Evolutionary conservation across 768 basidiomycete genomes (phyloP).

Genomic region (Trichaptum fuscoviolaceum): DNA sequence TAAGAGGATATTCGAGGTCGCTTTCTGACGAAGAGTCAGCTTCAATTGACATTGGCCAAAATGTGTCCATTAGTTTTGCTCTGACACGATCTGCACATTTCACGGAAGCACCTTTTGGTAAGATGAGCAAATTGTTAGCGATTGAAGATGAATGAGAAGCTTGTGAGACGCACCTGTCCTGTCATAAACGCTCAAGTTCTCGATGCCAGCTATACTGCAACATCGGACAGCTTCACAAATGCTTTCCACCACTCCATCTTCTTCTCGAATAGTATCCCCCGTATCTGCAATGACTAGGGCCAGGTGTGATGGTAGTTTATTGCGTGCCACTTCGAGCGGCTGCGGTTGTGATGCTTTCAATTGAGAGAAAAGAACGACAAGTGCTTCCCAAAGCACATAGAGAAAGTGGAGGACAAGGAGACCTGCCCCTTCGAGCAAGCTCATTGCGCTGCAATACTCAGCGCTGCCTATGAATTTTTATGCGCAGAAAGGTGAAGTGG

Average conservation of each 20-base stretch:
- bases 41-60: not conserved
- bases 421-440: constrained; percentile 39
- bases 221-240: constrained; percentile 49
- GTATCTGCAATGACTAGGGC: constrained; percentile 54
- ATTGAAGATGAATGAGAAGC: not conserved
- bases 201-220: constrained; percentile 60
- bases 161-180: constrained; percentile 46
- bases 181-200: constrained; percentile 67
- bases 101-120: constrained; percentile 34
- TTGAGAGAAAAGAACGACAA: constrained; percentile 32
- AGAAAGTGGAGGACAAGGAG: constrained; percentile 55
- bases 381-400: constrained; percentile 32
- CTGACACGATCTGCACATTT: constrained; percentile 18
- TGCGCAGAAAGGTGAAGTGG: not conserved
- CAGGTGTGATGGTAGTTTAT: constrained; percentile 59
- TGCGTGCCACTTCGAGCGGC: constrained; percentile 46
- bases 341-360: constrained; percentile 37
- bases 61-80: not conserved
- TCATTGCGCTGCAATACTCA: constrained; percentile 31
- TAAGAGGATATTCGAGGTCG: constrained; percentile 65
- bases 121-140: constrained; percentile 2
- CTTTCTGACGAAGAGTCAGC: constrained; percentile 32
- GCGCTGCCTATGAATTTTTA: not conserved
- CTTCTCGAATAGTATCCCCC: constrained; percentile 16
- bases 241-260: constrained; percentile 45